These are phyloP conservation scores for Botrytis paeoniae DNA, from an alignment of 2,329 filamentous ascomycete species.

Conservation along the genomic window DNA sequence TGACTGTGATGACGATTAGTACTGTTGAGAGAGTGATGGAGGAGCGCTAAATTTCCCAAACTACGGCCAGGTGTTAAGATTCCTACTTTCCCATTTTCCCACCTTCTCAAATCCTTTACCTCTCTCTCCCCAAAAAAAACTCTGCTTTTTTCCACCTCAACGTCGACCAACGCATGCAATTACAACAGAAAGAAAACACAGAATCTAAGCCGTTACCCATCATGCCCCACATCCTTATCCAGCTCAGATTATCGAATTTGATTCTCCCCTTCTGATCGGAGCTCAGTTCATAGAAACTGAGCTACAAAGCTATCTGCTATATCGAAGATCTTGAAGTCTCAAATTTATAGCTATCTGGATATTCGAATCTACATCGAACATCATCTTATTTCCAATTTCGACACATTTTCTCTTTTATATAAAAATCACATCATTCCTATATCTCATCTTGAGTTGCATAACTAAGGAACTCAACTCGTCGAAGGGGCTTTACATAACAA, in stretches of 20 bases:
- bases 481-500: neutral
- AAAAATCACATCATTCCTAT: neutral
- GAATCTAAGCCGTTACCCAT: neutral
- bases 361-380: neutral
- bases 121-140: neutral
- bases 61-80: neutral
- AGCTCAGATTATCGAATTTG: neutral
- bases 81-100: neutral
- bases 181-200: neutral
- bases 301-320: neutral
- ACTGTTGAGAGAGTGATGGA: neutral
- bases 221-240: neutral
- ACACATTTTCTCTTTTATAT: neutral
- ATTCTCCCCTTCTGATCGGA: neutral
- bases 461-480: neutral
- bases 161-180: neutral
- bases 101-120: neutral
- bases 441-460: neutral
- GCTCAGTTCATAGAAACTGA: neutral
- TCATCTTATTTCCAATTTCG: neutral
- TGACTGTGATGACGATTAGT: neutral
- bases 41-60: neutral
- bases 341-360: neutral
- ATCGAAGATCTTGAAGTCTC: too few species aligned
- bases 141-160: neutral